Base-by-base conservation (phyloP, 2,329 filamentous ascomycete species). In the Penicillium sp. region DNA sequence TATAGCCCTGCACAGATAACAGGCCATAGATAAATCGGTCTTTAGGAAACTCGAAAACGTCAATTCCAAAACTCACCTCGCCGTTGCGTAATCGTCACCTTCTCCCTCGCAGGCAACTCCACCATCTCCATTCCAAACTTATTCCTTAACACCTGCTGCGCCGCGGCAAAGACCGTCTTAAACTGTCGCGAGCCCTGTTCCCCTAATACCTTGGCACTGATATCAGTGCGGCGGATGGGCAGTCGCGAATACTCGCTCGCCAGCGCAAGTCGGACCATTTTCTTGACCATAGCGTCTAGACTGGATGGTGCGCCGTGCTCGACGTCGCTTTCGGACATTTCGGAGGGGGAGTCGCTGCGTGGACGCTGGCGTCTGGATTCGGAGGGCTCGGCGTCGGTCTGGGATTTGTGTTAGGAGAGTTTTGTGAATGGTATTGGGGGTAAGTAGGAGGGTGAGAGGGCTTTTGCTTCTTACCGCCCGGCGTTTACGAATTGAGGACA, bases 41-140 rank as follows among this genome's bases (percentile, higher is more conserved):
- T 14, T 14, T 2, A 16, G 13, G 4, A 13, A 37, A 37, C 11
- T 37, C 35, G 3, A 37, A 37, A 3, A 4, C 13, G 19, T 5
- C 19, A 35, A n/a, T 33, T 37, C 16, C 4, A 61, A 40, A 57
- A 71, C 79, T 62, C 78, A 88, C 89, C 90, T 82, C 90, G 88
- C 69, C 92, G 86, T 73, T 96, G 91, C 61, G 87, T 87, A 37
- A 97, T 78, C 0, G 92, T 92, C 52, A 91, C 84, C 76, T 93
- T 96, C 71, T 97, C 94, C 70, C 85, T 86, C 1, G 85, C 82
- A 0, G 95, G 93, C 53, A 98, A 82, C 77, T 97, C 93, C 4
- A 87, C 83, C 83, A 99, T 85, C 74, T 93, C 85, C 93, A 98
- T 97, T n/a, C 95, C 95, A 77, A 97, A 98, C 1, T 88, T 84